Evolutionary conservation across 2,329 filamentous ascomycete genomes (phyloP).

Genomic region (Claviceps pazoutovae): DNA sequence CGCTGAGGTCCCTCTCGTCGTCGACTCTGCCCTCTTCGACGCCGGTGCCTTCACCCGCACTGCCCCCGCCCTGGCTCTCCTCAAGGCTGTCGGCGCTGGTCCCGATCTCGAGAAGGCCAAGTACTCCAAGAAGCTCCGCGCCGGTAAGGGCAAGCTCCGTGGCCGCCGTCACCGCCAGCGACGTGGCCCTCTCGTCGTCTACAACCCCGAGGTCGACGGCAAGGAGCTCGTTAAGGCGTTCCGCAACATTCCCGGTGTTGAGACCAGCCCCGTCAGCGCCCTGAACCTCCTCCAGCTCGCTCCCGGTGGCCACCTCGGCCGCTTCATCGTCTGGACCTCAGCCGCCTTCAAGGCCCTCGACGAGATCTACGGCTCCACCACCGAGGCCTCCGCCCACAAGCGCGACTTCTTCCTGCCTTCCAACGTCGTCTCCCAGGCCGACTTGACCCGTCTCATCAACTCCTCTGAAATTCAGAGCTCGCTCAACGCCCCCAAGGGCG

Average conservation of each 20-base stretch:
- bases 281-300: conserved; percentile 99
- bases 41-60: conserved; percentile 74
- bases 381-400: conserved; percentile 81
- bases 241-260: conserved; percentile 98
- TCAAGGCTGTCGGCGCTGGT: conserved; percentile 83
- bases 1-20: conserved; percentile 91
- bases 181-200: conserved; percentile 94
- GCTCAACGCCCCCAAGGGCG: conserved; percentile 80
- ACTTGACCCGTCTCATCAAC: conserved; percentile 98
- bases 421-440: conserved; percentile 85
- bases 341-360: conserved; percentile 93
- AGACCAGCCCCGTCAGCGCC: conserved; percentile 85
- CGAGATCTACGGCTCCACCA: conserved; percentile 91
- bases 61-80: conserved; percentile 68
- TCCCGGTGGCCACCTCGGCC: conserved; percentile 94
- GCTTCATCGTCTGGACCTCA: conserved; percentile 98
- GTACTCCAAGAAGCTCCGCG: conserved; percentile 89
- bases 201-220: conserved; percentile 89
- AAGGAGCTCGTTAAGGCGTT: conserved; percentile 87
- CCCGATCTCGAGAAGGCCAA: conserved; percentile 91
- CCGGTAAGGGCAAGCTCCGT: conserved; percentile 97
- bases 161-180: conserved; percentile 94
- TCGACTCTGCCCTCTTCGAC: conserved; percentile 83
- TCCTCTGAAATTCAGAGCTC: conserved; percentile 96
- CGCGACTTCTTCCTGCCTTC: conserved; percentile 96